Percentiles rank a stretch among this genome's conserved stretches.
Evolutionary conservation across 2,329 filamentous ascomycete species (phyloP).

Genomic region (Fusarium tricinctum): DNA sequence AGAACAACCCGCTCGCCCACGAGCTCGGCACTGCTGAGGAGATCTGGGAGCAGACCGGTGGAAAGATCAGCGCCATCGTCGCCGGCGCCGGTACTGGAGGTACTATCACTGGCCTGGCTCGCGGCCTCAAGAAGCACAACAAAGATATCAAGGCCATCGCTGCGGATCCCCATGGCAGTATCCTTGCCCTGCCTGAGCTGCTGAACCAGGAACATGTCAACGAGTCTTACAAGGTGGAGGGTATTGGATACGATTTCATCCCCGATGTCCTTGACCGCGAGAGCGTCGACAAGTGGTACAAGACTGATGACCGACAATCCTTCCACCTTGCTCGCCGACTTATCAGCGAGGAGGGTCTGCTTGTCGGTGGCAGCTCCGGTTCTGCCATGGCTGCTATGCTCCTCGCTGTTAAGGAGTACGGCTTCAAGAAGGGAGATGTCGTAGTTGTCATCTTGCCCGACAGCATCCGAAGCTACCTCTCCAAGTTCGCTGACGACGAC

Average conservation of each 20-base stretch:
- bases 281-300: conserved; percentile 94
- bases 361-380: conserved; percentile 94
- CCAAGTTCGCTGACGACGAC: conserved; percentile 98
- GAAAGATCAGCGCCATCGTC: conserved; percentile 84
- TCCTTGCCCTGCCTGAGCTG: conserved; percentile 83
- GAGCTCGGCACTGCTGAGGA: conserved; percentile 96
- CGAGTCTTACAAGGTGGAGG: conserved; percentile 95
- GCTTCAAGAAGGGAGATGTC: conserved; percentile 85
- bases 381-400: conserved; percentile 89
- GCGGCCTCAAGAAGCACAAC: conserved; percentile 90
- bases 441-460: conserved; percentile 94
- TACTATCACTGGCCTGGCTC: conserved; percentile 90
- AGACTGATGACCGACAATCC: conserved; percentile 93
- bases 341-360: conserved; percentile 92
- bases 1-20: conserved; percentile 92
- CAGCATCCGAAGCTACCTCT: conserved; percentile 96
- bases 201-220: conserved; percentile 87
- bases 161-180: conserved; percentile 92
- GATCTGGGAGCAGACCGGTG: conserved; percentile 91
- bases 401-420: conserved; percentile 80
- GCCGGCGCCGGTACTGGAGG: conserved; percentile 96
- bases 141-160: conserved; percentile 87
- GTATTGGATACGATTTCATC: conserved; percentile 98
- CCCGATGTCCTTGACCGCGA: conserved; percentile 90
- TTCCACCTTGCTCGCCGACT: conserved; percentile 91